A percentile compares a stretch with the other conserved stretches of the same genome.
phyloP scores from a whole-genome alignment of 768 basidiomycete species.

The Termitomyces eurrhizus region DNA sequence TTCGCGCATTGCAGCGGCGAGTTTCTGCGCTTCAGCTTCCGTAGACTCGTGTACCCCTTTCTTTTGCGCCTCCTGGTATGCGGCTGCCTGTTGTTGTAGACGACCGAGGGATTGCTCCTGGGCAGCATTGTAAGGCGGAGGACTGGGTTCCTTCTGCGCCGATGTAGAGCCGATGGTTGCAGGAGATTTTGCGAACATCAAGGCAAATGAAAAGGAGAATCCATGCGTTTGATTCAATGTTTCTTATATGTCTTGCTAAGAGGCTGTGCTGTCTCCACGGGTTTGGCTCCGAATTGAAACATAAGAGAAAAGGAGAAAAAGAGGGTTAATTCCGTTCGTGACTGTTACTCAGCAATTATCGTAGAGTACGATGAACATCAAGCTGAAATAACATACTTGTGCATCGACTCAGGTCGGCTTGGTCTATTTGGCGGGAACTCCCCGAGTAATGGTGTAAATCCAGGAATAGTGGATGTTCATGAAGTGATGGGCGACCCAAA shows the following conservation, averaged over 20 bases:
- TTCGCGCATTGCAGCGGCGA: not conserved
- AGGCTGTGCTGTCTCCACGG: not conserved
- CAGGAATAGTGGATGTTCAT: too few relatives aligned
- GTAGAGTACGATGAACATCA: too few relatives aligned
- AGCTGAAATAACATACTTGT: too few relatives aligned
- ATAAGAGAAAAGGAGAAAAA: too few relatives aligned
- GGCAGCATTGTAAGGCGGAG: not conserved
- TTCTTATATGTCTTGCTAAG: not conserved
- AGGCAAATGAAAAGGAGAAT: not conserved
- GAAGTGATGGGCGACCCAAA: too few relatives aligned
- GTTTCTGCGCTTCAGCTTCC: not conserved
- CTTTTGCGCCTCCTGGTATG: not conserved
- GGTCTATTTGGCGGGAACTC: too few relatives aligned
- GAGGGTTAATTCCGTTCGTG: too few relatives aligned
- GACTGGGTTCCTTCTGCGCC: not conserved
- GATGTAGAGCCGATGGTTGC: not conserved
- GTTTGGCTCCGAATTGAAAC: not conserved
- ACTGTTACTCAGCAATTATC: too few relatives aligned
- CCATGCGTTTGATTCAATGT: not conserved
- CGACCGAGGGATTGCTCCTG: not conserved
- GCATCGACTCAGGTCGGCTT: too few relatives aligned
- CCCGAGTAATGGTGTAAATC: too few relatives aligned
- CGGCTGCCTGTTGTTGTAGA: not conserved
- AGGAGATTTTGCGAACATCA: not conserved
- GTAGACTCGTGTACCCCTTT: not conserved